A percentile compares a stretch with the other conserved stretches of the same genome.
These are phyloP conservation scores for Alternaria angustiovoidea DNA, from an alignment of 2,329 filamentous ascomycete species.

Conservation along the genomic window DNA sequence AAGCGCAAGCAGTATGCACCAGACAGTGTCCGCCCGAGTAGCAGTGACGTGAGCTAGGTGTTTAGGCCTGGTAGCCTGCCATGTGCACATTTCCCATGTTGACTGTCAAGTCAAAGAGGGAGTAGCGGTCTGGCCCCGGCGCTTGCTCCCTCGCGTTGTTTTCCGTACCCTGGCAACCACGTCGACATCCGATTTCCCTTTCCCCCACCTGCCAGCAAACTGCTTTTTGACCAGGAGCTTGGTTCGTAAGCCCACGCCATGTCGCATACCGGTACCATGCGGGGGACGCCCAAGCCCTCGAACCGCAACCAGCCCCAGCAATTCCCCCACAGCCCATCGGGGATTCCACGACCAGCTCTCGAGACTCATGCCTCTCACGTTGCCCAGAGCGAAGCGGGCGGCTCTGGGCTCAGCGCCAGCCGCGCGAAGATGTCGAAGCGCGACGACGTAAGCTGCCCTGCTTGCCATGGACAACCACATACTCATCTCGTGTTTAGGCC, in stretches of 20 bases:
- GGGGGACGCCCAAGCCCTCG: constrained; percentile 77
- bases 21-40: not conserved
- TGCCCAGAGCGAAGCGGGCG: constrained; percentile 65
- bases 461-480: constrained; percentile 6
- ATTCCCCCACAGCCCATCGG: constrained; percentile 72
- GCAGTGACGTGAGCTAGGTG: not conserved
- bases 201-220: constrained; percentile 23
- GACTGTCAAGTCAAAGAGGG: not conserved
- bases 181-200: constrained; percentile 30
- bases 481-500: constrained; percentile 65
- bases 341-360: constrained; percentile 76
- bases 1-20: not conserved
- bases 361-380: constrained; percentile 60
- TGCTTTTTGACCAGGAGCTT: not conserved
- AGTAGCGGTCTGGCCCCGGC: constrained; percentile 24
- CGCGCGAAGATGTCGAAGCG: constrained; percentile 96
- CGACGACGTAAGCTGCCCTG: constrained; percentile 80
- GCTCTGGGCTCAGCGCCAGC: constrained; percentile 85
- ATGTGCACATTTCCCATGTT: not conserved
- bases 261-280: constrained; percentile 70
- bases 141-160: constrained; percentile 30
- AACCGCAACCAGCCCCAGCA: constrained; percentile 60
- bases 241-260: constrained; percentile 51
- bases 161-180: constrained; percentile 39
- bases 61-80: not conserved